Percentiles rank a stretch among this genome's conserved stretches.
phyloP scores from a whole-genome alignment of 163 green algal genomes.

The Trebouxiophyceae sp. region DNA sequence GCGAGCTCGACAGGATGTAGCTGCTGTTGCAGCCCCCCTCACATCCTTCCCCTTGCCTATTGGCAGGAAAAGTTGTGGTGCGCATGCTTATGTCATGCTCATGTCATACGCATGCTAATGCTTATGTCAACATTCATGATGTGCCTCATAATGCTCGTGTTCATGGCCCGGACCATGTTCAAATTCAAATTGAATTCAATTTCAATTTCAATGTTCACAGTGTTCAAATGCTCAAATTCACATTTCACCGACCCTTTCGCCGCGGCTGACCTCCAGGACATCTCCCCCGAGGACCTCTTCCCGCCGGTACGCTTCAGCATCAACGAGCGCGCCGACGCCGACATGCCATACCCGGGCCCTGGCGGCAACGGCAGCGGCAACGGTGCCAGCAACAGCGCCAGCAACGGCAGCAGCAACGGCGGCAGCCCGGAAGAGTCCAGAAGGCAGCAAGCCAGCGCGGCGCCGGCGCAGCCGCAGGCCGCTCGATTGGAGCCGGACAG shows the following conservation, averaged over 20 bases:
- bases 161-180: neutral
- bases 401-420: too few species aligned
- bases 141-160: neutral
- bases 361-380: too few species aligned
- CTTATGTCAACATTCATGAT: neutral
- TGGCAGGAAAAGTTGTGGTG: too few species aligned
- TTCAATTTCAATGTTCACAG: neutral
- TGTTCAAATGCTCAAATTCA: neutral
- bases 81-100: neutral
- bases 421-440: too few species aligned
- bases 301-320: constrained; percentile 17
- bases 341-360: constrained; percentile 11
- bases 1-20: neutral
- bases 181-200: neutral
- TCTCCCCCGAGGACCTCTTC: constrained; percentile 21
- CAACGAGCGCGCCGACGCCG: constrained; percentile 18
- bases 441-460: too few species aligned
- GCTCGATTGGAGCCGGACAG: too few species aligned
- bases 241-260: neutral
- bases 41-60: too few species aligned
- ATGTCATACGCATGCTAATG: neutral
- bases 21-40: neutral
- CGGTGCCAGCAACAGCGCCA: too few species aligned
- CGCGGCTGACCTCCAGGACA: neutral
- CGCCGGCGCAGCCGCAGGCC: too few species aligned